Base-by-base conservation (phyloP, 495 filamentous ascomycete genomes). In the Aspergillus homomorphus region DNA sequence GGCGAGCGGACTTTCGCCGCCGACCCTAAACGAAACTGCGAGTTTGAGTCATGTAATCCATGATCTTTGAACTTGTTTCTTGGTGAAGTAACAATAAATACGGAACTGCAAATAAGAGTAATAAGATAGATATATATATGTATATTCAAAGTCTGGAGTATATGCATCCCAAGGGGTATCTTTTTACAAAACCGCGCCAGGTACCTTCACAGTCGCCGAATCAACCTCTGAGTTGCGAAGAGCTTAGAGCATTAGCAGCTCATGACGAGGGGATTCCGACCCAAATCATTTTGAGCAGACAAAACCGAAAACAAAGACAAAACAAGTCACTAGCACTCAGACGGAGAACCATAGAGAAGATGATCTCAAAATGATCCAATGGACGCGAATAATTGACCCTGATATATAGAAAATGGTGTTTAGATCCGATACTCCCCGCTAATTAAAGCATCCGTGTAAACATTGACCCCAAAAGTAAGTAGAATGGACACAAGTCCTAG, bases 391-490 rank as follows among this genome's bases (percentile, higher is more conserved):
- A 48, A 20, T 14, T 15, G 12, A 48, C 33, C 33, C 7, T 38
- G 33, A 12, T 38, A 48, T 48, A 23, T 22, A 24, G 45, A 48
- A 15, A 48, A 48, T 22, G 20, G 12, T 22, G 23, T 20, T 22
- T 19, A 22, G 19, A 48, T 23, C 59, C 52, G 22, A 56, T 59
- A 65, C 62, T 59, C 62, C 62, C 50, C 53, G 62, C 62, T 65
- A 62, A 65, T 57, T 51, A 41, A 62, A 57, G 28, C 43, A 52
- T 58, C 46, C 42, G 45, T 12, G 19, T 52, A 45, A 51, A 42
- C 53, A 42, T 54, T 18, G 44, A 52, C 24, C 24, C 53, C 12
- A 26, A 42, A 48, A 46, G 16, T 18, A 52, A 19, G 19, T 26
- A 18, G 4, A 53, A 48, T 20, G 5, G n/a, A 41, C 15, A 52